Conservation (phyloP, 2,329 filamentous ascomycete genomes). For the Xylariaceae sp. region DNA sequence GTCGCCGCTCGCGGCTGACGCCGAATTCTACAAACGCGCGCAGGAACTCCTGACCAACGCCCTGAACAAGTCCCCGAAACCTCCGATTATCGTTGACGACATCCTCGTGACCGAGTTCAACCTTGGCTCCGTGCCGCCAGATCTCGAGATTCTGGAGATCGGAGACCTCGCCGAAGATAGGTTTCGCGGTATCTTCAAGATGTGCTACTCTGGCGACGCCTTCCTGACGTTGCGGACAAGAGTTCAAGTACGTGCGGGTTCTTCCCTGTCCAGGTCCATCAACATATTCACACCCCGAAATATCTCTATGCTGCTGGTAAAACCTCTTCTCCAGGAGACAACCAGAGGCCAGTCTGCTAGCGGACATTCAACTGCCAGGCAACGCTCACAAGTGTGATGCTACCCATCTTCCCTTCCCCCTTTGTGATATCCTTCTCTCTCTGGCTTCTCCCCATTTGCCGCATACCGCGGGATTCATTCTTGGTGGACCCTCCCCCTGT, state of each 20-base stretch:
- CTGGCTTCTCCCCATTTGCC: too few relatives aligned
- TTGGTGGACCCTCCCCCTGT: too few relatives aligned
- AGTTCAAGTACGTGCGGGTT: constrained; percentile 82
- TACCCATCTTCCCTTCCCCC: too few relatives aligned
- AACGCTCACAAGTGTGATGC: too few relatives aligned
- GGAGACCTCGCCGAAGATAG: constrained; percentile 95
- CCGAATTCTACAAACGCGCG: constrained; percentile 80
- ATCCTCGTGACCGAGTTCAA: constrained; percentile 98
- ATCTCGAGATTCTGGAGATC: constrained; percentile 95
- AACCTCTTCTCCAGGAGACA: too few relatives aligned
- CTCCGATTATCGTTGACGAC: constrained; percentile 98
- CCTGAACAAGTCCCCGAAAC: constrained; percentile 95
- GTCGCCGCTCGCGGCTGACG: constrained; percentile 96
- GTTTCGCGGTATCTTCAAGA: constrained; percentile 98
- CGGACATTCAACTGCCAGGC: too few relatives aligned
- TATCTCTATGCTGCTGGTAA: too few relatives aligned
- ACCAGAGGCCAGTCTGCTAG: too few relatives aligned
- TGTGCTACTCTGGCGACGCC: constrained; percentile 94
- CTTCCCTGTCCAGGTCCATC: too few relatives aligned
- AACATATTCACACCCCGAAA: too few relatives aligned
- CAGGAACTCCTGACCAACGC: constrained; percentile 92
- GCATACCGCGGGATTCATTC: too few relatives aligned
- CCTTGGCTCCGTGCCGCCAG: constrained; percentile 86
- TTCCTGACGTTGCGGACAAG: constrained; percentile 92
- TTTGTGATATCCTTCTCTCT: too few relatives aligned